phyloP scores from a whole-genome alignment of 208 protist species.

The Trypanosoma cruzi region DNA sequence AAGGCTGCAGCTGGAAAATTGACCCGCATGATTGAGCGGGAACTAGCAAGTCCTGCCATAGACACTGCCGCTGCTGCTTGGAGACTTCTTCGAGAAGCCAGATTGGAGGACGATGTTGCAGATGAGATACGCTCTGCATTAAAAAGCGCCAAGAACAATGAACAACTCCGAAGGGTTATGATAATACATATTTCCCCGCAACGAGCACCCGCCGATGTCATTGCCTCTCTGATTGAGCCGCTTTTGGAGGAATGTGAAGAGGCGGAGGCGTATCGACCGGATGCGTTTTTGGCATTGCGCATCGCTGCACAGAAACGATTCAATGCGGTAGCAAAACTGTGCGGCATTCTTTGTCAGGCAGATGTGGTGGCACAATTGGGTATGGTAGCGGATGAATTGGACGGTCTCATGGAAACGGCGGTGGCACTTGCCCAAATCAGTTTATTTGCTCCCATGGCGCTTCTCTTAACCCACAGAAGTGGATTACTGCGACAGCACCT shows the following conservation, averaged over 20 bases:
- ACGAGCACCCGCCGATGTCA: constrained; percentile 38
- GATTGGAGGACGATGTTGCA: constrained; percentile 46
- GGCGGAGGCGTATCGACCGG: constrained; percentile 76
- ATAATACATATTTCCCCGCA: constrained; percentile 53
- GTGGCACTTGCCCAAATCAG: constrained; percentile 51
- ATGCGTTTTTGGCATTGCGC: constrained; percentile 77
- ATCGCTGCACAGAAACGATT: constrained; percentile 33
- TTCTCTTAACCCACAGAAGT: constrained; percentile 75
- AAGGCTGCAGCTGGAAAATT: constrained; percentile 24
- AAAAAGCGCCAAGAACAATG: constrained; percentile 58
- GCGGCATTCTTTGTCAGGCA: constrained; percentile 42
- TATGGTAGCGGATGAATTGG: constrained; percentile 34
- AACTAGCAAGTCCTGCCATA: constrained; percentile 62
- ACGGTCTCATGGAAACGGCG: constrained; percentile 56
- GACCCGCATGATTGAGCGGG: constrained; percentile 49
- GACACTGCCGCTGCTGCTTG: constrained; percentile 64
- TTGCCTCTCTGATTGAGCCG: constrained; percentile 34
- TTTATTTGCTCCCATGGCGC: constrained; percentile 48
- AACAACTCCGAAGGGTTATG: constrained; percentile 63
- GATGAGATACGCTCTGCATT: constrained; percentile 56
- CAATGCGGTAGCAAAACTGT: constrained; percentile 17
- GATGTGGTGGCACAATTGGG: constrained; percentile 69
- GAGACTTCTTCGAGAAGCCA: constrained; percentile 48
- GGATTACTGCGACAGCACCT: constrained; percentile 48
- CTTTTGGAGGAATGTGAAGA: constrained; percentile 76